These are phyloP conservation scores for Stemphylium lycopersici DNA, from an alignment of 2,329 filamentous ascomycete genomes.

Conservation along the genomic window DNA sequence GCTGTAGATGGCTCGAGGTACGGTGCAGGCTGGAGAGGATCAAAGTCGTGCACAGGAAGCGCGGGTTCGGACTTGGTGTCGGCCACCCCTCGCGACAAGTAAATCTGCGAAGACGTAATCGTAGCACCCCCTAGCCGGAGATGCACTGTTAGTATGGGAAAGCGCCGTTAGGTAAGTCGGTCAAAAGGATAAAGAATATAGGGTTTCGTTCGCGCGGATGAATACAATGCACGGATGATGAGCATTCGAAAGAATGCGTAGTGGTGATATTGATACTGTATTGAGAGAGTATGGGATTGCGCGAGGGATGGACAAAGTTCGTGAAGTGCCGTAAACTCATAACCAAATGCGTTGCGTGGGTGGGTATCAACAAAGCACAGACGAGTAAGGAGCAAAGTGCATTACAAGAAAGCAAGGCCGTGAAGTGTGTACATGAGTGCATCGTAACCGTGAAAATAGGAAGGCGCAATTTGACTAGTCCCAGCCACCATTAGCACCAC, in stretches of 20 bases:
- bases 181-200: not conserved
- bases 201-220: not conserved
- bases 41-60: slow-evolving; percentile 23
- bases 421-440: slow-evolving; percentile 21
- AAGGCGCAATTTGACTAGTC: slow-evolving; percentile 4
- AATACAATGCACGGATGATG: not conserved
- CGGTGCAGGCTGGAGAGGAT: slow-evolving; percentile 19
- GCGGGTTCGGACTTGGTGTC: slow-evolving; percentile 39
- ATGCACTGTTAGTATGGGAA: not conserved
- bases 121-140: slow-evolving; percentile 28
- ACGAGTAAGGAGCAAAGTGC: slow-evolving; percentile 1
- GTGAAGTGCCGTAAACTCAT: not conserved
- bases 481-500: slow-evolving; percentile 25
- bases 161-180: not conserved
- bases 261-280: not conserved
- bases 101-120: slow-evolving; percentile 57
- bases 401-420: slow-evolving; percentile 13
- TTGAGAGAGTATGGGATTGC: not conserved
- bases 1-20: slow-evolving; percentile 24
- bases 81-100: slow-evolving; percentile 55
- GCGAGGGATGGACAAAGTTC: not conserved
- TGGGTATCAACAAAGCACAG: slow-evolving; percentile 19
- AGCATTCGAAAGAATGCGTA: slow-evolving; percentile 1
- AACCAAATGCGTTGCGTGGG: slow-evolving; percentile 3
- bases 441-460: slow-evolving; percentile 5